Percentiles rank a stretch among this genome's conserved stretches.
Conservation (phyloP, 2,329 filamentous ascomycete species). For the Trichoderma hamatum region DNA sequence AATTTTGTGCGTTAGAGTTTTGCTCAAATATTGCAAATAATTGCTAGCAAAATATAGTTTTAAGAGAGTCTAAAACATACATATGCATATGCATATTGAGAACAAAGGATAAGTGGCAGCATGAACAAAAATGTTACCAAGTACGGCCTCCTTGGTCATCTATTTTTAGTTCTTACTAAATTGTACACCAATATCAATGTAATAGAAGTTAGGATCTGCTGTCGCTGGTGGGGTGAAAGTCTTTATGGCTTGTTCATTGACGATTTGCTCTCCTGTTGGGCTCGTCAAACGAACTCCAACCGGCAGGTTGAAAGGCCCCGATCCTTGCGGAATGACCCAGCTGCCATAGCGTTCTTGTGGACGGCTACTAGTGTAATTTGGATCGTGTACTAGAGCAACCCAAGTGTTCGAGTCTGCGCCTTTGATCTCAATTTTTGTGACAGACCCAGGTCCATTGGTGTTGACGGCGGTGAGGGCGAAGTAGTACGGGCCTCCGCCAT, state of each 20-base stretch:
- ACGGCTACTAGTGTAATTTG: constrained; percentile 21
- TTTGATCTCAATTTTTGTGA: constrained; percentile 15
- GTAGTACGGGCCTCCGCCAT: constrained; percentile 17
- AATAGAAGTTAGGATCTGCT: constrained; percentile 17
- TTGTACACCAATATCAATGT: constrained; percentile 20
- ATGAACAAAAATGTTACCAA: neutral
- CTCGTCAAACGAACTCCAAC: constrained; percentile 14
- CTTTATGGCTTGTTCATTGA: constrained; percentile 15
- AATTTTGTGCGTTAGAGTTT: no score
- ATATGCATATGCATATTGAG: neutral
- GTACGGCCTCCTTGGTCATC: neutral
- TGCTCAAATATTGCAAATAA: no score
- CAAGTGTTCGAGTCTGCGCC: neutral
- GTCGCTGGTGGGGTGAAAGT: constrained; percentile 7
- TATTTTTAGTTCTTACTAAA: neutral
- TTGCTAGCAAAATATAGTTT: no score
- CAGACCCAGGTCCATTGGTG: constrained; percentile 13
- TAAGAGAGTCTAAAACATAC: no score
- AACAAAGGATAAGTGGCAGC: neutral
- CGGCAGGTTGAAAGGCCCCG: constrained; percentile 12
- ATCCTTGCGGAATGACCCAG: constrained; percentile 12
- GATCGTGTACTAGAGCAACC: constrained; percentile 12
- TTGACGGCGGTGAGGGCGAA: constrained; percentile 17
- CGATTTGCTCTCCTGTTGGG: constrained; percentile 19
- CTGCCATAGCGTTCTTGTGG: constrained; percentile 22